phyloP scores from a whole-genome alignment of 2,329 filamentous ascomycete genomes.

The Penicillium sp. region DNA sequence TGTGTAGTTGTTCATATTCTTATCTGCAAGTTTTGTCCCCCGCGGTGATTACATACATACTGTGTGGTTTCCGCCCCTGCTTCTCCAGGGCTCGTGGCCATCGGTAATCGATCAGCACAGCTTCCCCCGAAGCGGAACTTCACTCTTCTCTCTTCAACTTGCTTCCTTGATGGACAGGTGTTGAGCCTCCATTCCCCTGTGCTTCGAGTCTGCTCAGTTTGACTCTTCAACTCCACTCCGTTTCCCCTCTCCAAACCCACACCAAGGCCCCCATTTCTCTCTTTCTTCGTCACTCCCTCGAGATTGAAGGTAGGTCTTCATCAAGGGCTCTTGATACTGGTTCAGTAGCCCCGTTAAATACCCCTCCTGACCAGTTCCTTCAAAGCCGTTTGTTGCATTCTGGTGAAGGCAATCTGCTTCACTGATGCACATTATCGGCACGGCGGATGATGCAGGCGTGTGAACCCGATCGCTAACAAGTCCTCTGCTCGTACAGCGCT shows the following conservation, averaged over 20 bases:
- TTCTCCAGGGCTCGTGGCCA: constrained; percentile 6
- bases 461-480: constrained; percentile 18
- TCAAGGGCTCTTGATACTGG: background rate
- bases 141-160: constrained; percentile 14
- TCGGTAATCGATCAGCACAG: constrained; percentile 15
- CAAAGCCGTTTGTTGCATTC: background rate
- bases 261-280: constrained; percentile 19
- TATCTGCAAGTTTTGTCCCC: constrained; percentile 6
- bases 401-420: constrained; percentile 14
- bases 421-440: constrained; percentile 20
- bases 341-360: background rate
- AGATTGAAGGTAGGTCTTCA: constrained; percentile 32
- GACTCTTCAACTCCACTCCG: constrained; percentile 13
- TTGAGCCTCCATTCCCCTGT: constrained; percentile 19
- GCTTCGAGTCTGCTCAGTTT: constrained; percentile 15
- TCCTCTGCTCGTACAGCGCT: constrained; percentile 18
- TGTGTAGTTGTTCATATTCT: constrained; percentile 1
- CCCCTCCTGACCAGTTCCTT: background rate
- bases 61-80: constrained; percentile 7
- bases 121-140: constrained; percentile 13
- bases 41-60: constrained; percentile 7
- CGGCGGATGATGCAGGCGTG: constrained; percentile 21
- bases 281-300: constrained; percentile 34
- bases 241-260: constrained; percentile 16
- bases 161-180: constrained; percentile 23